A percentile compares a stretch with the other conserved stretches of the same genome.
Conservation (phyloP, 306 rosid species). For the Prunus salicina region DNA sequence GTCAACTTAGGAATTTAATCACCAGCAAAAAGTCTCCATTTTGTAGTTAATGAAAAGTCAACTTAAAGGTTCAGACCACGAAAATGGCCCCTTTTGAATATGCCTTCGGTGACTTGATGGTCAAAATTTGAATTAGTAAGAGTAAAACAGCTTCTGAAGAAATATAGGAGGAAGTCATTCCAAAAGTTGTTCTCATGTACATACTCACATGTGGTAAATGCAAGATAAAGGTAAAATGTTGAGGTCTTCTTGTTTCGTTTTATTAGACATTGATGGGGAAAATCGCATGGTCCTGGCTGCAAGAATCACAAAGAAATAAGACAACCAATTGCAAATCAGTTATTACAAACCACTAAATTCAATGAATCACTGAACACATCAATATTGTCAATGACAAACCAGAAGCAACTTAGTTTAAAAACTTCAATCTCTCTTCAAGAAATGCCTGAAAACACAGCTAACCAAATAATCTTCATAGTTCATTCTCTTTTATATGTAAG, state of each 20-base stretch:
- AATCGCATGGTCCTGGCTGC: constrained; percentile 90
- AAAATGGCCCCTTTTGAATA: not conserved
- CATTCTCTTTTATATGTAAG: not conserved
- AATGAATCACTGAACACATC: not conserved
- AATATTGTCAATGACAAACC: not conserved
- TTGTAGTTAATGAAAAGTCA: not conserved
- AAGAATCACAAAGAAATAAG: constrained; percentile 35
- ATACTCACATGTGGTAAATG: constrained; percentile 80
- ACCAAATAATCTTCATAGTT: not conserved
- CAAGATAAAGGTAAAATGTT: constrained; percentile 74
- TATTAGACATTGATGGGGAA: constrained; percentile 79
- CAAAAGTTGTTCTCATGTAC: constrained; percentile 25
- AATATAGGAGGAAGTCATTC: not conserved
- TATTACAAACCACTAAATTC: not conserved
- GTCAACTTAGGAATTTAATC: constrained; percentile 17
- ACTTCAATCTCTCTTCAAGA: not conserved
- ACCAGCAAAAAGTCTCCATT: not conserved
- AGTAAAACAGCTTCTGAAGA: constrained; percentile 18
- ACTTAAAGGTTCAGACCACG: constrained; percentile 1
- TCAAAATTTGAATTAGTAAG: not conserved
- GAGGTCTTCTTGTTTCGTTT: constrained; percentile 88
- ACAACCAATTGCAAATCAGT: constrained; percentile 17
- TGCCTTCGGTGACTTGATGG: not conserved
- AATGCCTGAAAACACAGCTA: not conserved
- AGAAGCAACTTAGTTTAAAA: not conserved